Percentiles rank a stretch among this genome's conserved stretches.
These are phyloP conservation scores for Leccinellum luteum DNA, from an alignment of 768 basidiomycete species.

Conservation along the genomic window DNA sequence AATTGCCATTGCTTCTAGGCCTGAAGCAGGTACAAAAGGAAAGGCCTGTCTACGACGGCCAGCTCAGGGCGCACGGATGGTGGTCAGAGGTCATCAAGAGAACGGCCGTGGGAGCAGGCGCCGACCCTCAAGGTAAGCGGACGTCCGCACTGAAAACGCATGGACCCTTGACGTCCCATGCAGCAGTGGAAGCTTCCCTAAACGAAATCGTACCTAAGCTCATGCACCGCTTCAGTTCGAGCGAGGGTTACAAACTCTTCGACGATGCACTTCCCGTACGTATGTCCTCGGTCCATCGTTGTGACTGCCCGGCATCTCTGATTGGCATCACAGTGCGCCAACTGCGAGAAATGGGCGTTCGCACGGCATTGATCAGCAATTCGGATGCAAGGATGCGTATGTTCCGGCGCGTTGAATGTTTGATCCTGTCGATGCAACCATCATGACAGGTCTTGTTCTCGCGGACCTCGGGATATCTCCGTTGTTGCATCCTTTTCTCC, in stretches of 20 bases:
- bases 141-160: constrained; percentile 18
- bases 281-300: constrained; percentile 16
- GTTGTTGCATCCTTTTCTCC: constrained; percentile 51
- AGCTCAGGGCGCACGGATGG: constrained; percentile 55
- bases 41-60: constrained; percentile 50
- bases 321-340: constrained; percentile 37
- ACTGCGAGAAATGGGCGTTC: constrained; percentile 45
- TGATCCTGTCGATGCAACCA: constrained; percentile 1
- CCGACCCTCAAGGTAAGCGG: constrained; percentile 49
- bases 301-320: constrained; percentile 1
- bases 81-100: constrained; percentile 76
- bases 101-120: constrained; percentile 77
- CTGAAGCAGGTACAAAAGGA: constrained; percentile 53
- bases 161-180: constrained; percentile 14
- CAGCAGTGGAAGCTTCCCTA: constrained; percentile 56
- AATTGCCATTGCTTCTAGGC: constrained; percentile 31
- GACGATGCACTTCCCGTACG: constrained; percentile 52
- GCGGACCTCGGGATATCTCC: constrained; percentile 54
- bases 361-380: constrained; percentile 67
- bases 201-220: constrained; percentile 56
- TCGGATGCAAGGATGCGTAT: constrained; percentile 69
- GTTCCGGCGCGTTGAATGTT: constrained; percentile 18
- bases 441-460: constrained; percentile 45
- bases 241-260: constrained; percentile 64
- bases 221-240: constrained; percentile 67